Base-by-base conservation (phyloP, 306 rosid genomes). In the Oxytropis ochrocephala region DNA sequence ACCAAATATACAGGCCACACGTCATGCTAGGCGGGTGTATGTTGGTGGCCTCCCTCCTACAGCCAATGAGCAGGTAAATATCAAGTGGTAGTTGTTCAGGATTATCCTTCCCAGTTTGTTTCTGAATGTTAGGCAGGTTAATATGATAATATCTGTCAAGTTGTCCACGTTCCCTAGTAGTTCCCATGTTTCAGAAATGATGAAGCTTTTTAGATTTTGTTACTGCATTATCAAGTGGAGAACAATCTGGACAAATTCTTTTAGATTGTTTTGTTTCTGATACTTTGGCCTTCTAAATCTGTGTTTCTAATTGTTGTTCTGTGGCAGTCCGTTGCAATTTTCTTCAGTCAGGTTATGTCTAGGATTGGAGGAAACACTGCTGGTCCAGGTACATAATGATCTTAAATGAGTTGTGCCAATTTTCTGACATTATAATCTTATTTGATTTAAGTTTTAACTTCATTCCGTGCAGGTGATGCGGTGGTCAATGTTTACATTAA, bases 1-100 rank as follows among this genome's bases (percentile, higher is more conserved):
- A 8, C 36, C 0, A 11, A 64, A 49, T 75, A 7, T 76, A 57
- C 75, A 94, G 99, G 99, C 99, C 70, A 94, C 99, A 9, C 83
- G 99, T 51, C 97, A 94, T 87, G 99, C 99, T 14, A 96, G 99
- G 55, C 85, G 99, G 53, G 99, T 94, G 36, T 94, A 94, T 49
- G 99, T 94, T 17, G 99, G 99, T 33, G 99, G 99, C 44, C 97
- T 94, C 39, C 91, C 99, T 46, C 99, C 99, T 46, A 88, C 99
- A 17, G 99, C 99, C 51, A 94, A 94, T 54, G 99, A 94, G 69
- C 99, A 94, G 95, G 99, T 94, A 58, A 55, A 33, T 50, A 60
- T 1, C 1, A 6, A 6, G 29, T 24, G 30, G 8, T 29, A 46
- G 8, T 29, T 47, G 8, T 29, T 47, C 56, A 2, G 42, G 9